Evolutionary conservation across 2,329 filamentous ascomycete genomes (phyloP), one percentile per base, ranked within the genome.

Genomic region (Aspergillus pseudonomiae): DNA sequence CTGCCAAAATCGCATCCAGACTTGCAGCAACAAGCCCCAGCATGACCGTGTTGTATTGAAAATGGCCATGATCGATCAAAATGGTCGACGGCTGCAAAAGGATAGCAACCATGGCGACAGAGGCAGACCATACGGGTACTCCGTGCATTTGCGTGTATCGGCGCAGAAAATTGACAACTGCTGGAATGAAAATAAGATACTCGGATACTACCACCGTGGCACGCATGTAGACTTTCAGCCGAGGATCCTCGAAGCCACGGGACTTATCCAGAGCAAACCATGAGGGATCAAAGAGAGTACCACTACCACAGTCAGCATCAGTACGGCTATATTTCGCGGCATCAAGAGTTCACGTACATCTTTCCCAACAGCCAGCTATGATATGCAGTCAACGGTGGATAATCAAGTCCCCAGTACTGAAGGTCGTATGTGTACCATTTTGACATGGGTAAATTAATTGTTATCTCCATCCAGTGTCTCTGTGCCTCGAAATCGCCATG

Each of bases 31-130:
- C 88, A 55, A 98, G 87, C 2, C 96, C 95, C 19, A 99, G 88
- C 95, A 99, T 99, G 57, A 99, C 94, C 0, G 94, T 96, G 77
- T 99, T 99, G 80, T 97, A 99, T 80, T 99, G 95, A 76, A 99
- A 99, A 72, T 91, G 95, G 7, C 94, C 91, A 74, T 99, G 94
- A 75, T 99, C 95, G 70, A 99, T 91, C 32, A 99, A 86, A 43
- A 98, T 93, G 0, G 89, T 92, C 4, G 89, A 89, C 1, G 95
- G 95, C 75, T 98, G 95, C 88, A 99, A 91, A 32, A 99, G 83
- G 64, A 99, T 90, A 1, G 94, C 95, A 14, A 92, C 90, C 30
- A 99, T 86, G 0, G 95, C 93, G 67, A 98, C 88, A 10, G 91
- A 91, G 59, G 89, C 86, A 55, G 92, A 91, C 92, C 93, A 97